Evolutionary conservation across 1,284 basidiomycete genomes (phyloP).

Genomic region (Ustilago crameri): DNA sequence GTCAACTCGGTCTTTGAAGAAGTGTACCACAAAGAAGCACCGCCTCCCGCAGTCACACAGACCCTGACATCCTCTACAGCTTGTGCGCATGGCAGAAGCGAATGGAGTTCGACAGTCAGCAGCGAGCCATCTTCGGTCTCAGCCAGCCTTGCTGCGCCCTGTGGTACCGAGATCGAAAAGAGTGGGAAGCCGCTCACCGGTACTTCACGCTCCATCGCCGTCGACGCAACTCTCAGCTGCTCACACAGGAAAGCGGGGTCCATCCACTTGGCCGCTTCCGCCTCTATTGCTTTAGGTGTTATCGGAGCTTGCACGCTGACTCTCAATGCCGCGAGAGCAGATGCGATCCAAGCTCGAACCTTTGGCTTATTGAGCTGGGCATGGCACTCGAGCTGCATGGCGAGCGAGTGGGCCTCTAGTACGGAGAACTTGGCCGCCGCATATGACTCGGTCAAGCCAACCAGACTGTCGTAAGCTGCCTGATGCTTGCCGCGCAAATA

Average conservation of each 20-base stretch:
- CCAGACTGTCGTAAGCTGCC: conserved; percentile 25
- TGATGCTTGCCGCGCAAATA: conserved; percentile 63
- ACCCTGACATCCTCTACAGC: conserved; percentile 59
- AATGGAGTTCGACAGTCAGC: conserved; percentile 44
- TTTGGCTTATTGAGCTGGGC: conserved; percentile 72
- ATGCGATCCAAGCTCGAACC: conserved; percentile 79
- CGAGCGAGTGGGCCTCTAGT: conserved; percentile 80
- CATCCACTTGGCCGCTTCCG: conserved; percentile 23
- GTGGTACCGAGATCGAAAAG: conserved; percentile 32
- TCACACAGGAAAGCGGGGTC: conserved; percentile 34
- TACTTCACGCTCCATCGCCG: conserved; percentile 44
- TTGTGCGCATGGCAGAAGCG: conserved; percentile 31
- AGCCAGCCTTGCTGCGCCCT: conserved; percentile 13
- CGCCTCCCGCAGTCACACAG: conserved; percentile 44
- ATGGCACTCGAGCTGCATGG: conserved; percentile 77
- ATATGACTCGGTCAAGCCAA: conserved; percentile 69
- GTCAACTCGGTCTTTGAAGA: conserved; percentile 34
- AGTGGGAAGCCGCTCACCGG: conserved; percentile 48
- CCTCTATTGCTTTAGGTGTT: background rate
- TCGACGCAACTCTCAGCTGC: conserved; percentile 34
- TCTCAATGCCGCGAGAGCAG: conserved; percentile 59
- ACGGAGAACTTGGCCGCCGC: conserved; percentile 76
- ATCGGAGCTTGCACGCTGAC: conserved; percentile 4
- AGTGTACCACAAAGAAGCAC: conserved; percentile 56
- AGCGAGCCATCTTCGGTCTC: conserved; percentile 50